These are phyloP conservation scores for Coemansia sp. DNA, from an alignment of 192 early-diverging fungal species.

Conservation along the genomic window DNA sequence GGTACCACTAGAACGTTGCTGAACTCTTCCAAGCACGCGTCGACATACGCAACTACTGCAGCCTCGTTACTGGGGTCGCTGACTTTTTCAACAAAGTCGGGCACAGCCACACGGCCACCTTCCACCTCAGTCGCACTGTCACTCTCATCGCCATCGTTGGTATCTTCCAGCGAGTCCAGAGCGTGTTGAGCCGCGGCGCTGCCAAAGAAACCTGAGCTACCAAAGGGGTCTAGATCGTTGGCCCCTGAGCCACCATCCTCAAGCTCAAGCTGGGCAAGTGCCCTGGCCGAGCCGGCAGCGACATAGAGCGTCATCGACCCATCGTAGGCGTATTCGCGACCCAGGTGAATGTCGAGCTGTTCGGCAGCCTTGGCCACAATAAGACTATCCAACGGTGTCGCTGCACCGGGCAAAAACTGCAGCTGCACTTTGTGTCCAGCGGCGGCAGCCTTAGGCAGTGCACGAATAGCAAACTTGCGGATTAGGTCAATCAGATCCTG, in stretches of 20 bases:
- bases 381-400: constrained; percentile 38
- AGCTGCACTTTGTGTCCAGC: constrained; percentile 42
- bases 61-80: constrained; percentile 21
- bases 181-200: constrained; percentile 7
- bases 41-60: constrained; percentile 34
- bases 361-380: constrained; percentile 39
- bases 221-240: constrained; percentile 11
- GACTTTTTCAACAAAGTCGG: constrained; percentile 55
- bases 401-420: constrained; percentile 42
- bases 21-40: constrained; percentile 38
- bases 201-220: constrained; percentile 6
- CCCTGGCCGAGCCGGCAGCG: constrained; percentile 37
- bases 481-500: constrained; percentile 37
- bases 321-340: constrained; percentile 47
- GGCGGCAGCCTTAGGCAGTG: constrained; percentile 38
- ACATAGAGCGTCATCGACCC: constrained; percentile 47
- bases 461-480: constrained; percentile 42
- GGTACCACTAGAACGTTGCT: constrained; percentile 41
- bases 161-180: constrained; percentile 36
- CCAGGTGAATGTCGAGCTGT: constrained; percentile 42
- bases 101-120: constrained; percentile 41
- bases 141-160: constrained; percentile 31
- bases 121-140: constrained; percentile 33
- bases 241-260: constrained; percentile 34
- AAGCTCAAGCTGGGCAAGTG: constrained; percentile 49